These are phyloP conservation scores for Saturnispora gosingensis DNA, from an alignment of 805 yeast species.

Conservation along the genomic window DNA sequence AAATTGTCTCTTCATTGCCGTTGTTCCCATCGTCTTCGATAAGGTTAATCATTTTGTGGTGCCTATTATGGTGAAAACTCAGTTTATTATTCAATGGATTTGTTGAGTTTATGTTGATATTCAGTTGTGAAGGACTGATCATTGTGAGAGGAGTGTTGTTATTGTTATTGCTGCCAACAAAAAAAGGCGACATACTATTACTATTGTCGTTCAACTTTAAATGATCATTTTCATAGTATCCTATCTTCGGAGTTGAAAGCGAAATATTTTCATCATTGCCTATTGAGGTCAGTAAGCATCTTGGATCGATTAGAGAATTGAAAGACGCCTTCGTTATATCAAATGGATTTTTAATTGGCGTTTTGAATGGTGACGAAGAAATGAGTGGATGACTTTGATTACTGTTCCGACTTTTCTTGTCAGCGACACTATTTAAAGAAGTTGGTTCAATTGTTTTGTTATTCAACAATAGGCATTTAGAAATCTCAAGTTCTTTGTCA, in stretches of 20 bases:
- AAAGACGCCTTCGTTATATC: not conserved
- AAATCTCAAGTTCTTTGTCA: not conserved
- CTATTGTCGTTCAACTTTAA: not conserved
- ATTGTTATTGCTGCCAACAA: not conserved
- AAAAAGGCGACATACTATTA: not conserved
- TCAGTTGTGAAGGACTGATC: conserved; percentile 3
- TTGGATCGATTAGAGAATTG: conserved; percentile 2
- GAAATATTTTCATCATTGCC: not conserved
- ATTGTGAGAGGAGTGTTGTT: not conserved
- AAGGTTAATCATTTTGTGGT: not conserved
- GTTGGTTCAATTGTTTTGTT: not conserved
- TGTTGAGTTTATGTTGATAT: not conserved
- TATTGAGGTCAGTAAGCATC: not conserved
- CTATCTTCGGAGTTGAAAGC: not conserved
- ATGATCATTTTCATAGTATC: not conserved
- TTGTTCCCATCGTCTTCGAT: not conserved
- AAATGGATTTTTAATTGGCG: not conserved
- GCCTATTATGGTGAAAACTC: not conserved
- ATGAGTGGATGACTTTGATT: not conserved
- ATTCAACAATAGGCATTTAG: not conserved
- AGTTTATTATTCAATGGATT: not conserved
- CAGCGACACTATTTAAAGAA: not conserved
- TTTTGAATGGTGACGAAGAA: conserved; percentile 4
- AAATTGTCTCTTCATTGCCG: not conserved
- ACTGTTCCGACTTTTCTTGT: not conserved